phyloP scores from a whole-genome alignment of 306 rosid species.

The Castanea sativa region DNA sequence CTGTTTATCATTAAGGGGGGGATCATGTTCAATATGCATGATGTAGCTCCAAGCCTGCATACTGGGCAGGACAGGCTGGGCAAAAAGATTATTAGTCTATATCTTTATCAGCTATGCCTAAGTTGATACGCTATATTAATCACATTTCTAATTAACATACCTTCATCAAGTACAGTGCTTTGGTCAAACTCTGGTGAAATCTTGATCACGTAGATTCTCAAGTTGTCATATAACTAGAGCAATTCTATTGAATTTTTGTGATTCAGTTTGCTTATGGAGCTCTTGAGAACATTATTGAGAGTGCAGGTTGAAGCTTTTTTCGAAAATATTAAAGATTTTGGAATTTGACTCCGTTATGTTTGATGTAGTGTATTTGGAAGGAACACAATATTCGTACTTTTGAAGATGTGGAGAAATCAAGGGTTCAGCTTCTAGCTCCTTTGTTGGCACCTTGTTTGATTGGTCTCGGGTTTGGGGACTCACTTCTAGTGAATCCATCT shows the following conservation, averaged over 20 bases:
- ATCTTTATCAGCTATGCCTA: not conserved
- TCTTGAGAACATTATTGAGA: not conserved
- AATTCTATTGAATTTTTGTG: not conserved
- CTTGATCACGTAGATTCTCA: not conserved
- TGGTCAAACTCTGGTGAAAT: not conserved
- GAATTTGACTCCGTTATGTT: too few relatives aligned
- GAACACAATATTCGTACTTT: too few relatives aligned
- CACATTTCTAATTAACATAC: too few relatives aligned
- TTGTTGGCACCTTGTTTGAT: too few relatives aligned
- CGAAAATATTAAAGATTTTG: not conserved
- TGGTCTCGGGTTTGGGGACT: too few relatives aligned
- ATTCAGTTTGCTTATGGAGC: not conserved
- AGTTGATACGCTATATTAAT: not conserved
- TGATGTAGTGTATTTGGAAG: too few relatives aligned
- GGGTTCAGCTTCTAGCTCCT: too few relatives aligned
- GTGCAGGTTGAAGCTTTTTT: not conserved
- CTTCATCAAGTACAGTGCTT: not conserved
- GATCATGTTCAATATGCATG: too few relatives aligned
- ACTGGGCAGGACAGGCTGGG: too few relatives aligned
- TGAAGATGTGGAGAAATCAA: too few relatives aligned
- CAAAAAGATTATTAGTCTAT: not conserved
- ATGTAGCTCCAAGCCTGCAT: too few relatives aligned
- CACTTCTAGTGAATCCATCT: too few relatives aligned
- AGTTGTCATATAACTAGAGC: not conserved
- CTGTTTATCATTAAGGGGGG: not conserved